phyloP scores from a whole-genome alignment of 2,329 filamentous ascomycete genomes.

The Apiospora arundinis region DNA sequence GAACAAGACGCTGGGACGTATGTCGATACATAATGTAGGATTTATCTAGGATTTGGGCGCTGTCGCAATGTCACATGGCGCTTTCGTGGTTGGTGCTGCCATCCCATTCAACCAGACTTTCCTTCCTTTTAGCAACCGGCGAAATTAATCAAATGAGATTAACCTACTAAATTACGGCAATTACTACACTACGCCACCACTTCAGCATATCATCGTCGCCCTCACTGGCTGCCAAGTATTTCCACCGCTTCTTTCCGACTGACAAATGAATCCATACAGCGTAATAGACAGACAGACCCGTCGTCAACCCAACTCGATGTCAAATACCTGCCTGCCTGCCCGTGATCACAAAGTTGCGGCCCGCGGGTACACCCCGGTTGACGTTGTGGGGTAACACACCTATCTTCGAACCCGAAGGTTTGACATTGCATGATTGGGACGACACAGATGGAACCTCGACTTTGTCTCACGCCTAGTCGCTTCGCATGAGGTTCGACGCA shows the following conservation, averaged over 20 bases:
- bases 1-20: not conserved
- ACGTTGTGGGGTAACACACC: not conserved
- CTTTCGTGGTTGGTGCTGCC: not conserved
- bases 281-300: not conserved
- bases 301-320: not conserved
- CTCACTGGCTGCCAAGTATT: not conserved
- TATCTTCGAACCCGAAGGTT: not conserved
- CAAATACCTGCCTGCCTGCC: not conserved
- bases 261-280: not conserved
- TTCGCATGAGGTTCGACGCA: slow-evolving; percentile 2
- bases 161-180: not conserved
- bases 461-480: slow-evolving; percentile 2
- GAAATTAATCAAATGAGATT: slow-evolving; percentile 1
- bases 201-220: not conserved
- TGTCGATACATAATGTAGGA: no score
- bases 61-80: not conserved
- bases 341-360: slow-evolving; percentile 3
- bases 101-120: not conserved
- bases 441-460: slow-evolving; percentile 15
- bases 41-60: not conserved
- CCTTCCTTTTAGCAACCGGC: not conserved
- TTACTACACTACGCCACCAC: not conserved
- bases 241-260: not conserved
- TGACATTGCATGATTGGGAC: slow-evolving; percentile 4
- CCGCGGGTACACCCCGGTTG: not conserved